phyloP scores from a whole-genome alignment of 495 filamentous ascomycete species.

The Penicillium ucsense region DNA sequence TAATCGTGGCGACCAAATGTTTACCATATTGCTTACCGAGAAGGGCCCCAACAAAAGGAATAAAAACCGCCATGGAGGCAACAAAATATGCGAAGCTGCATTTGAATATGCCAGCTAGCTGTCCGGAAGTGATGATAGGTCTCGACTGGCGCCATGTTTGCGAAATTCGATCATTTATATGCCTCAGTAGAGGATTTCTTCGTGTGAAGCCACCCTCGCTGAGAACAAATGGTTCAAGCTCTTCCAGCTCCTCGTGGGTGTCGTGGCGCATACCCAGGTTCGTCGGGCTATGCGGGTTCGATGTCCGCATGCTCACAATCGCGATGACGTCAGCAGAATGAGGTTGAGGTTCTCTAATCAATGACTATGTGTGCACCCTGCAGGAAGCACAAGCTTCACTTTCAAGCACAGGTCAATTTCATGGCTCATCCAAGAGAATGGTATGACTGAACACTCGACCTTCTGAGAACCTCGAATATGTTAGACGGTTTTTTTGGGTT shows the following conservation, averaged over 20 bases:
- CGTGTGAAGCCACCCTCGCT: background rate
- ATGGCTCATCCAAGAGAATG: no score
- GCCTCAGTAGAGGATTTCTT: background rate
- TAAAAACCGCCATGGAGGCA: slow-evolving; percentile 80
- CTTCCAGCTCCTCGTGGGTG: background rate
- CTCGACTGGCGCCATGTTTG: slow-evolving; percentile 5
- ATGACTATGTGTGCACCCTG: no score
- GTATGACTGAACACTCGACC: no score
- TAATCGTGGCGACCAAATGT: slow-evolving; percentile 86
- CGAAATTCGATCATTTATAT: background rate
- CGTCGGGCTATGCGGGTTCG: background rate
- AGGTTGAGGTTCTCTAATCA: no score
- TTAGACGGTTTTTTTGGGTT: no score
- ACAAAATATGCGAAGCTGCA: slow-evolving; percentile 88
- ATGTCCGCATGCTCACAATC: background rate
- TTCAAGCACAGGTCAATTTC: no score
- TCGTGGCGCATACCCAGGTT: background rate
- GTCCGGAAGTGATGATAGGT: slow-evolving; percentile 40
- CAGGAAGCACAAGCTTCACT: no score
- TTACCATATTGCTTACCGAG: slow-evolving; percentile 88
- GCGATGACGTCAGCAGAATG: no score
- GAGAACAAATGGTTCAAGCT: background rate
- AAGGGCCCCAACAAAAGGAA: slow-evolving; percentile 56
- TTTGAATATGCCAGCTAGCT: slow-evolving; percentile 71
- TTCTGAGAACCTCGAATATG: no score